Evolutionary conservation across 345 rosid genomes (phyloP), one percentile per base, ranked within the genome.

Genomic region (Eutrema heterophyllum): DNA sequence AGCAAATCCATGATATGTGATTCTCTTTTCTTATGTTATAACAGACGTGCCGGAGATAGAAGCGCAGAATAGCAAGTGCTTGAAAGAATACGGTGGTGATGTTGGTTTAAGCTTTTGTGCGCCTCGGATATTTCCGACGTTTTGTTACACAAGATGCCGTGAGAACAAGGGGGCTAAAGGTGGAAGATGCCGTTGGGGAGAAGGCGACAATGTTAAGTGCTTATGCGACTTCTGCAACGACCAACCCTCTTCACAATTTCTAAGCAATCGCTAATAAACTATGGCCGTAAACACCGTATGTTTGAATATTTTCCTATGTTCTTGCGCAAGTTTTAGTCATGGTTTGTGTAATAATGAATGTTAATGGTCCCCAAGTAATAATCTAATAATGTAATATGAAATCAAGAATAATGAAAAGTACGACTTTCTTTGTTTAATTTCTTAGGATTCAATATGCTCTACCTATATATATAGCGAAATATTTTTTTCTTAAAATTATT

Each of bases 21-120:
- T 65, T 36, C 1, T 56, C 39, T 66, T 0, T 67, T 41, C 30
- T 67, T 63, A 33, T 64, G 30, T 38, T 18, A 11, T 61, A 18
- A 64, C 33, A 70, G 65, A 70, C 5, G 39, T 76, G 53, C 68
- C 72, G 5, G 60, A 64, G 67, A 64, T 50, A 50, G 55, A 77
- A 64, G 80, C 68, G 3, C 61, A 70, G 1, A 56, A 9, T 15
- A 35, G 54, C 35, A 0, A 57, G 9, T 77, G 76, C 43, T 43
- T 77, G 54, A 65, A 36, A 65, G 76, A 77, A 70, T 77, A 77
- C 26, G 76, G 76, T 0, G 76, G 80, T 2, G 57, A 77, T 35
- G 80, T 77, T 40, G 80, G 80, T 11, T 77, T 77, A 14, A 0
- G 35, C 7, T 71, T 38, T 52, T 77, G 76, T 51, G 76, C 76